phyloP scores from a whole-genome alignment of 129 eudicot genomes.

The Centella asiatica region DNA sequence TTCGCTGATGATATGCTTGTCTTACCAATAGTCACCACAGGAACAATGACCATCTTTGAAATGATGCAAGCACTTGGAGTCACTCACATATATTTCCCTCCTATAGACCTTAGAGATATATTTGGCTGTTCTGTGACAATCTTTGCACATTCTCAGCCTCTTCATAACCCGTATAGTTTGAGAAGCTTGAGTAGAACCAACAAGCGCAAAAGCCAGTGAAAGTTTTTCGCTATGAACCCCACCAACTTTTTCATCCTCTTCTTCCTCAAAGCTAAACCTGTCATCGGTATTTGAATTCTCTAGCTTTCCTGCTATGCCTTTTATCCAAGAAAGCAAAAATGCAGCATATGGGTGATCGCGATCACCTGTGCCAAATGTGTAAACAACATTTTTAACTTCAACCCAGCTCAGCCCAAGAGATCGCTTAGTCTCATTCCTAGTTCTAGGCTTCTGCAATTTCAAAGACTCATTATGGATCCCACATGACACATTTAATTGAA shows the following conservation, averaged over 20 bases:
- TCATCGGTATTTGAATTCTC: conserved; percentile 7
- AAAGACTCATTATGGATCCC: conserved; percentile 22
- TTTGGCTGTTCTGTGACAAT: conserved; percentile 41
- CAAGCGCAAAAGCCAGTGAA: conserved; percentile 38
- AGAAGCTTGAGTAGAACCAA: conserved; percentile 17
- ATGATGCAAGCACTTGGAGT: conserved; percentile 46
- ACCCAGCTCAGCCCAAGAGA: conserved; percentile 32
- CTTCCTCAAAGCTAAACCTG: conserved; percentile 27
- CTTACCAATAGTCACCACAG: conserved; percentile 61
- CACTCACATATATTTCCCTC: conserved; percentile 38
- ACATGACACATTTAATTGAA: conserved; percentile 20
- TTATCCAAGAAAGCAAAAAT: conserved; percentile 25
- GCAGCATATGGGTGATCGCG: conserved; percentile 9
- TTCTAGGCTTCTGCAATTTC: conserved; percentile 11
- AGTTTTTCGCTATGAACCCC: conserved; percentile 57
- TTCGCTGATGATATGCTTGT: background rate
- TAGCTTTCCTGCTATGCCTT: conserved; percentile 13
- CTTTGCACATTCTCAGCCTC: conserved; percentile 44
- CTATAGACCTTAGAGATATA: conserved; percentile 29
- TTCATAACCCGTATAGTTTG: conserved; percentile 35
- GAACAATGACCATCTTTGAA: conserved; percentile 48
- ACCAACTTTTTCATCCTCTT: conserved; percentile 33
- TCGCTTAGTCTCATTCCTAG: conserved; percentile 13
- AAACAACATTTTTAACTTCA: conserved; percentile 33
- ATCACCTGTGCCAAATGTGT: conserved; percentile 40